Base-by-base conservation (phyloP, 192 early-diverging fungal genomes). In the Glomus cerebriforme region DNA sequence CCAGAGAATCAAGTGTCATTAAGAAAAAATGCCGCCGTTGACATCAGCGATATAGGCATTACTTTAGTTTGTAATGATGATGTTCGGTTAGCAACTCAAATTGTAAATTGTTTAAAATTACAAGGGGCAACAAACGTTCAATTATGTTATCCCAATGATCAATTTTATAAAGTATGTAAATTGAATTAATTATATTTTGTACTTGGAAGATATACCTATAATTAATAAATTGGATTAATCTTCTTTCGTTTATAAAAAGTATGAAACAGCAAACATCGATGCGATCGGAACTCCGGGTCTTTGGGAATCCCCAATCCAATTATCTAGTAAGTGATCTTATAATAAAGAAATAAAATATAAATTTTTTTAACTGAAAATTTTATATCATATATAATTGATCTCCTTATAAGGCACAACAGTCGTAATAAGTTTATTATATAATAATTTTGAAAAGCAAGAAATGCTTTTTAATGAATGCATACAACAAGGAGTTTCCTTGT, bases 391-490 rank as follows among this genome's bases (percentile, higher is more conserved):
- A 35, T 2, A 35, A 8, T 22, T n/a, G 24, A 34, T 49, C 24
- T 27, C 17, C 17, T 19, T 13, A 5, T 19, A 54, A 70, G 68
- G 15, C 35, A n/a, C 68, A 2, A 17, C n/a, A 3, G 39, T 70
- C 10, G 39, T 70, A 15, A 47, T 70, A 2, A 70, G 68, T 47
- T 13, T 70, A 39, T 49, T 70, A 12, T 70, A 70, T 70, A 70
- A 70, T 47, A n/a, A 70, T 70, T 70, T 70, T 15, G 68, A 39
- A 15, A 70, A 70, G 22, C 68, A 70, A 45, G 68, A 70, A 9
- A 49, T 27, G n/a, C 19, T 70, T 19, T 43, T 70, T 1, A 47
- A 70, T 29, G 68, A 39, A 5, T 70, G 68, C 9, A 26, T 70
- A 7, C n/a, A 7, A 12, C 35, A 70, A 27, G 3, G 32, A 9